Evolutionary conservation across 202 grass and related monocot species (phyloP).

Genomic region (Cymbopogon flexuosus): DNA sequence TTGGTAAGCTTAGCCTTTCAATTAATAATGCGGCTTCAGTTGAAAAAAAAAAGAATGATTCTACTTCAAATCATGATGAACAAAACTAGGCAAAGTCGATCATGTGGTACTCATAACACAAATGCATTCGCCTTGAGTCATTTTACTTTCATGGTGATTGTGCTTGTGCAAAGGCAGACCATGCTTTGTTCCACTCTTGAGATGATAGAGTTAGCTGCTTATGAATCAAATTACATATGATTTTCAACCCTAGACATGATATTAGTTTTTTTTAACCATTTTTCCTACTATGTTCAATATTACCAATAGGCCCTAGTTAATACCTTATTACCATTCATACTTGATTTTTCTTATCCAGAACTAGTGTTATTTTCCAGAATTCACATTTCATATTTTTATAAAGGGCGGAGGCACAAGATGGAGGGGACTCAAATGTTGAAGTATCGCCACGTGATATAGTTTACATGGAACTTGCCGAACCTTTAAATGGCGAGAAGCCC

Average conservation of each 20-base stretch:
- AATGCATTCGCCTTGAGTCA: not conserved
- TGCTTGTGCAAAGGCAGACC: not conserved
- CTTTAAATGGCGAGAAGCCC: slow-evolving; percentile 53
- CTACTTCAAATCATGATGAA: not conserved
- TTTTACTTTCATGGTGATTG: not conserved
- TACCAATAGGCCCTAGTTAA: not conserved
- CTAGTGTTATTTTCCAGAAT: slow-evolving; percentile 15
- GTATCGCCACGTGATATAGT: slow-evolving; percentile 72
- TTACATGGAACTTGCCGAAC: slow-evolving; percentile 61
- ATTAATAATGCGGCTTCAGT: not conserved
- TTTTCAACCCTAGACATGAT: not conserved
- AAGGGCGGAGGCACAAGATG: slow-evolving; percentile 87
- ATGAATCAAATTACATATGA: not conserved
- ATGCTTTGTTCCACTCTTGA: not conserved
- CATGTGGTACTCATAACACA: not conserved
- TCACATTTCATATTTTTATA: slow-evolving; percentile 10
- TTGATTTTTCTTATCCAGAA: not conserved
- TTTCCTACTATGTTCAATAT: not conserved
- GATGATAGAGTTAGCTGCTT: not conserved
- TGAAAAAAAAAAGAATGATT: not conserved
- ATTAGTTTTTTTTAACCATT: not conserved
- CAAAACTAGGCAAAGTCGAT: not conserved
- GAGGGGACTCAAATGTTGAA: slow-evolving; percentile 77
- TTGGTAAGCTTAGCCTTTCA: slow-evolving; percentile 42
- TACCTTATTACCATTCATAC: not conserved